Percentiles rank a stretch among this genome's conserved stretches.
These are phyloP conservation scores for Neoboletus magnificus DNA, from an alignment of 768 basidiomycete genomes.

Conservation along the genomic window DNA sequence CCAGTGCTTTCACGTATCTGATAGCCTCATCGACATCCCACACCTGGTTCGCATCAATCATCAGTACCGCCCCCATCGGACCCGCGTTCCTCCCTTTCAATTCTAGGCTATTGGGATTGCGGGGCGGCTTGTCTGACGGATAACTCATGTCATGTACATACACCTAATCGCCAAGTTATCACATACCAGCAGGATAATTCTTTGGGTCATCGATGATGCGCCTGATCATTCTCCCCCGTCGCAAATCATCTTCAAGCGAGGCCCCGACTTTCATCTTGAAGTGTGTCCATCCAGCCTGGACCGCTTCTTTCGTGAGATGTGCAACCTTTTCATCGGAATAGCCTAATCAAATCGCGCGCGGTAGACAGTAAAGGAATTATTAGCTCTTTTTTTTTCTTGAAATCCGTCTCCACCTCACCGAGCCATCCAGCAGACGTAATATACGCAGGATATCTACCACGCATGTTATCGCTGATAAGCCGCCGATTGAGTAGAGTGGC, in stretches of 20 bases:
- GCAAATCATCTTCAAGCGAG: slow-evolving; percentile 72
- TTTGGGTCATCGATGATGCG: slow-evolving; percentile 89
- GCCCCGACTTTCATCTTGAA: slow-evolving; percentile 98
- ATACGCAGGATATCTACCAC: slow-evolving; percentile 80
- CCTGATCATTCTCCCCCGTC: slow-evolving; percentile 81
- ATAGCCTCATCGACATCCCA: slow-evolving; percentile 91
- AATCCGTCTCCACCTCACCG: slow-evolving; percentile 35
- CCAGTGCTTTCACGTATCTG: slow-evolving; percentile 75
- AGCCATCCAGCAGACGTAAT: slow-evolving; percentile 92
- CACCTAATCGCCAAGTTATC: slow-evolving; percentile 2
- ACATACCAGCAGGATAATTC: slow-evolving; percentile 54
- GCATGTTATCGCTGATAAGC: slow-evolving; percentile 1
- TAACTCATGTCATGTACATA: background rate
- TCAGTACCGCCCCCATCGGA: slow-evolving; percentile 85
- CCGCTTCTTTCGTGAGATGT: slow-evolving; percentile 78
- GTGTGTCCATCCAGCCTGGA: slow-evolving; percentile 86
- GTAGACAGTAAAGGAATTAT: background rate
- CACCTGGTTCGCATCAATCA: slow-evolving; percentile 96
- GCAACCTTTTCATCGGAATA: slow-evolving; percentile 90
- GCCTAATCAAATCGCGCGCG: slow-evolving; percentile 36
- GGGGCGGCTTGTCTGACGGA: slow-evolving; percentile 31
- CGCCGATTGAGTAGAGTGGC: background rate
- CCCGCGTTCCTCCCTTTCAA: slow-evolving; percentile 86
- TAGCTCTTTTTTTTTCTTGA: background rate
- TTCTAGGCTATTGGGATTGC: slow-evolving; percentile 54